These are phyloP conservation scores for Knufia fluminis DNA, from an alignment of 2,329 filamentous ascomycete species.

Conservation along the genomic window DNA sequence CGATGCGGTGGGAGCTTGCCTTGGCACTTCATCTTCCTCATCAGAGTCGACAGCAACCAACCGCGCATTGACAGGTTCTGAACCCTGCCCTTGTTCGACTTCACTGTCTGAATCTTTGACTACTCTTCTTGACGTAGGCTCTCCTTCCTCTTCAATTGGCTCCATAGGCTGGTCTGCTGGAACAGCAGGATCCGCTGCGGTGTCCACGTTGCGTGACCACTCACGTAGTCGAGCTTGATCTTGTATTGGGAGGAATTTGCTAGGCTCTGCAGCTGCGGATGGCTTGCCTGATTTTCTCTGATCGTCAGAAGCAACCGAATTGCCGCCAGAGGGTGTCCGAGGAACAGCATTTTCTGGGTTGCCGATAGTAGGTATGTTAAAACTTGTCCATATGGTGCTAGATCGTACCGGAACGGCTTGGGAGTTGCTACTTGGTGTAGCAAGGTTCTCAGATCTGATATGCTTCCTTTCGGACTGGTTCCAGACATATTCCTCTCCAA, in stretches of 20 bases:
- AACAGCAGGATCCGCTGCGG: slow-evolving; percentile 16
- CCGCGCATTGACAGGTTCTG: background rate
- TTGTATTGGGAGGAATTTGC: slow-evolving; percentile 10
- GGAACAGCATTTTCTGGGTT: background rate
- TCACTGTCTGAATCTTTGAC: slow-evolving; percentile 17
- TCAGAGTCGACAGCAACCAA: slow-evolving; percentile 8
- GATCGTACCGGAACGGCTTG: background rate
- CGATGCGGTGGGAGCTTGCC: background rate
- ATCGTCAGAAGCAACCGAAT: background rate
- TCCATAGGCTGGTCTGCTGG: slow-evolving; percentile 15
- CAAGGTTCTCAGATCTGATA: background rate
- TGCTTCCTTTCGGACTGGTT: background rate
- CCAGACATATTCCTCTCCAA: slow-evolving; percentile 7
- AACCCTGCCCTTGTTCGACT: background rate
- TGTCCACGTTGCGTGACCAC: slow-evolving; percentile 17
- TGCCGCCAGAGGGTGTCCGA: background rate
- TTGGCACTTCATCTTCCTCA: slow-evolving; percentile 1
- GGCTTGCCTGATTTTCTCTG: background rate
- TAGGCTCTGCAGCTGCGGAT: background rate
- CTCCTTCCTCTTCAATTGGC: slow-evolving; percentile 1
- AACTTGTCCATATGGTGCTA: background rate
- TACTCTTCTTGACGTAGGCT: slow-evolving; percentile 10
- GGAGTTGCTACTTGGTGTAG: background rate
- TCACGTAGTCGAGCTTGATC: slow-evolving; percentile 14
- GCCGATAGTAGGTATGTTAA: background rate